Percentiles rank a stretch among this genome's conserved stretches.
phyloP scores from a whole-genome alignment of 176 grass and related monocot genomes.

The Aegilops umbellulata region DNA sequence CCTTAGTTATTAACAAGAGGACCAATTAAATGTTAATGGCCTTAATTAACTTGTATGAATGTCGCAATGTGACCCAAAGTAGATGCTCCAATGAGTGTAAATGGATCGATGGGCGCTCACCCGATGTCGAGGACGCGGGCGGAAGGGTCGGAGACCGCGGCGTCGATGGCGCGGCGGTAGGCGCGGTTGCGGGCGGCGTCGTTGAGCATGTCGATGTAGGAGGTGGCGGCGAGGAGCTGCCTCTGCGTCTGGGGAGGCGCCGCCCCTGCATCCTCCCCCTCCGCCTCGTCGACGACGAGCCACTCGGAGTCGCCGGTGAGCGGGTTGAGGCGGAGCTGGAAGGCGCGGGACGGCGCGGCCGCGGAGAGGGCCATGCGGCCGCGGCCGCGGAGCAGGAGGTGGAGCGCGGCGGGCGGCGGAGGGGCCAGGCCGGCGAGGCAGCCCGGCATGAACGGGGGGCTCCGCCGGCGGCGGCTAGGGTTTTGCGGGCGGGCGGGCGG shows the following conservation, averaged over 20 bases:
- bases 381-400: neutral
- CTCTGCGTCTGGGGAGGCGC: conserved; percentile 3
- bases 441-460: conserved; percentile 29
- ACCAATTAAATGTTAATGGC: too few relatives aligned
- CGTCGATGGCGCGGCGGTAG: conserved; percentile 68
- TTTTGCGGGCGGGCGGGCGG: neutral
- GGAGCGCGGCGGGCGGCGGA: conserved; percentile 5
- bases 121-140: conserved; percentile 88
- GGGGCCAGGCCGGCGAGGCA: conserved; percentile 2
- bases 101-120: conserved; percentile 21
- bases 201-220: conserved; percentile 97
- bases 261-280: conserved; percentile 20
- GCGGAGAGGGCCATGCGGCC: conserved; percentile 29
- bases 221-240: conserved; percentile 63
- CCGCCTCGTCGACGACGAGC: conserved; percentile 65
- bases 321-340: conserved; percentile 87
- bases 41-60: neutral
- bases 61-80: neutral
- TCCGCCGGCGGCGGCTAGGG: neutral
- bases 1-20: too few relatives aligned
- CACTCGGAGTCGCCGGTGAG: conserved; percentile 97
- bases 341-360: conserved; percentile 31
- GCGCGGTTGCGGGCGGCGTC: conserved; percentile 69
- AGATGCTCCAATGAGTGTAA: neutral
- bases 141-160: conserved; percentile 54